Percentiles rank a stretch among this genome's conserved stretches.
Evolutionary conservation across 371 early-diverging fungal genomes (phyloP).

Genomic region (Lichtheimia hyalospora): DNA sequence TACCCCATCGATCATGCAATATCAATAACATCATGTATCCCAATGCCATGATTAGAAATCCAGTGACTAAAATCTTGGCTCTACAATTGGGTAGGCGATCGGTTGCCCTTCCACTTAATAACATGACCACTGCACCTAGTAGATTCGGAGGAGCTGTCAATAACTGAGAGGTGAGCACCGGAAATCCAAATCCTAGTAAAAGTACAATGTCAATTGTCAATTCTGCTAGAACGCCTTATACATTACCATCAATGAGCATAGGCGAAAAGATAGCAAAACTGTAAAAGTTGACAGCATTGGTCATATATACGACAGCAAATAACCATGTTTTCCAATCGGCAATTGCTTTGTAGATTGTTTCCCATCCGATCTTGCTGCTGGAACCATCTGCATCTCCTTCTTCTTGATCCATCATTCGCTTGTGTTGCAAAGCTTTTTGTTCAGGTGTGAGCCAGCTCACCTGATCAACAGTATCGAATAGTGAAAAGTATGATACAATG

Average conservation of each 20-base stretch:
- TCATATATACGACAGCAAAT: conserved; percentile 16
- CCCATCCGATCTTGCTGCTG: conserved; percentile 5
- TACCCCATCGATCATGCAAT: conserved; percentile 17
- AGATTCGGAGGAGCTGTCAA: conserved; percentile 41
- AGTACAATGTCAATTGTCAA: too few species aligned
- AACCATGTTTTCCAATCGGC: conserved; percentile 25
- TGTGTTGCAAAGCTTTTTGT: conserved; percentile 18
- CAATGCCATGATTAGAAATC: conserved; percentile 17
- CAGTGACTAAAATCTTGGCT: conserved; percentile 13
- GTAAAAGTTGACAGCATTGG: conserved; percentile 20
- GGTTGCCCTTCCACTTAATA: conserved; percentile 17
- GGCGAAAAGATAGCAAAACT: conserved; percentile 22
- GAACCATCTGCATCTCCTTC: not conserved
- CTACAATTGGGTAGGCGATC: conserved; percentile 16
- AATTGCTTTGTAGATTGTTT: conserved; percentile 11
- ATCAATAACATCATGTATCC: conserved; percentile 16
- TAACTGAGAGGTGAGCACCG: conserved; percentile 34
- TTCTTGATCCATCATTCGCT: conserved; percentile 13
- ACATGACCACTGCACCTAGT: conserved; percentile 12
- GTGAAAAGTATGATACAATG: conserved; percentile 27
- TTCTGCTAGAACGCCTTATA: too few species aligned
- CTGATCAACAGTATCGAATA: conserved; percentile 27
- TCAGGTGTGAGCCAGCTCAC: conserved; percentile 21
- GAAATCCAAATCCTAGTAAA: conserved; percentile 33
- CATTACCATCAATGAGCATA: conserved; percentile 19